A percentile compares a stretch with the other conserved stretches of the same genome.
Conservation (phyloP, 768 basidiomycete genomes). For the Leccinum aurantiacum region DNA sequence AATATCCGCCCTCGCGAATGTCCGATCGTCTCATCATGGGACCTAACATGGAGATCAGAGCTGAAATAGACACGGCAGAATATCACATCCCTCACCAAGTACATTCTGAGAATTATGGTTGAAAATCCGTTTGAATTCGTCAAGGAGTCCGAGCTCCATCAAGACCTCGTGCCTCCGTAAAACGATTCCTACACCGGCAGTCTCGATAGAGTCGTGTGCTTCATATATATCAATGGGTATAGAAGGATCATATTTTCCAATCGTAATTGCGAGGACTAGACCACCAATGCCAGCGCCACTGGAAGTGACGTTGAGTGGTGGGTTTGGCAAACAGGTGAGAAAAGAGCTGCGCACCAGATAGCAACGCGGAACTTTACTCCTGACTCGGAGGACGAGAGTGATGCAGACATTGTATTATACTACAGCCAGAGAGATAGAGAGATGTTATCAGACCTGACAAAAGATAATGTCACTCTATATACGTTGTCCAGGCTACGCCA, state of each 20-base stretch:
- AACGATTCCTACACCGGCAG: slow-evolving; percentile 42
- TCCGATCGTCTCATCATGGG: slow-evolving; percentile 23
- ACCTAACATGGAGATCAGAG: background rate
- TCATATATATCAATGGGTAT: slow-evolving; percentile 47
- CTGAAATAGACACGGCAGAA: slow-evolving; percentile 1
- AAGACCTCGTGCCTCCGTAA: slow-evolving; percentile 48
- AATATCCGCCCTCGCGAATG: slow-evolving; percentile 32
- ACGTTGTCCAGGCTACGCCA: no score
- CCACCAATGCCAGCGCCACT: slow-evolving; percentile 46
- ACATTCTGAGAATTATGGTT: background rate
- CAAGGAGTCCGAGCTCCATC: slow-evolving; percentile 39
- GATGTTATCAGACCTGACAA: background rate
- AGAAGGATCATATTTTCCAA: slow-evolving; percentile 32
- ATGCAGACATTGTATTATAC: background rate
- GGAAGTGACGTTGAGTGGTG: background rate
- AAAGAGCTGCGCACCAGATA: slow-evolving; percentile 19
- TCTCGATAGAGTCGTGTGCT: slow-evolving; percentile 38
- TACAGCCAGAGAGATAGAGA: background rate
- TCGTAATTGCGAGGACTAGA: slow-evolving; percentile 40
- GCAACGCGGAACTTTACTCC: slow-evolving; percentile 20
- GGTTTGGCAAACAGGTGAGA: background rate
- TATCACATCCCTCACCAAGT: slow-evolving; percentile 6
- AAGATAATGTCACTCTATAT: background rate
- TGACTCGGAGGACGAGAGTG: background rate
- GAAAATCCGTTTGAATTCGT: slow-evolving; percentile 28